Evolutionary conservation across 2,329 filamentous ascomycete species (phyloP).

Genomic region (Colletotrichum orbiculare): DNA sequence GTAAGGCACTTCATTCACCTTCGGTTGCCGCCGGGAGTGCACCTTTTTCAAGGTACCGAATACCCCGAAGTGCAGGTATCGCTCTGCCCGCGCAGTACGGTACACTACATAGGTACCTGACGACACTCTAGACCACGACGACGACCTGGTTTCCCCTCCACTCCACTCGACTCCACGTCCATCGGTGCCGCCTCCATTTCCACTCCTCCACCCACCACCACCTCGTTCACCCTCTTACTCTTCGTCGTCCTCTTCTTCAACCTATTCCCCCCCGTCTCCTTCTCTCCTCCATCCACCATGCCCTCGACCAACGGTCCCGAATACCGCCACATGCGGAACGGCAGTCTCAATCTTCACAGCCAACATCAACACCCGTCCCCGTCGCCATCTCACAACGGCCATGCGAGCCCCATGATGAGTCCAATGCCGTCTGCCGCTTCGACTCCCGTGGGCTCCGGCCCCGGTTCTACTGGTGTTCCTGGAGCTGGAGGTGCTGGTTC

Average conservation of each 20-base stretch:
- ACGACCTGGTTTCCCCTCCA: no score
- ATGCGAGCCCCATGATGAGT: conserved; percentile 46
- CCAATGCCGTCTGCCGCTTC: conserved; percentile 45
- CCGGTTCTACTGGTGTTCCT: conserved; percentile 3
- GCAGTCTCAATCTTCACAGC: conserved; percentile 65
- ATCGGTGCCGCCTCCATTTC: conserved; percentile 7
- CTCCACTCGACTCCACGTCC: neutral
- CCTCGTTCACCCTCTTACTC: conserved; percentile 8
- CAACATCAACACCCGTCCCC: conserved; percentile 40
- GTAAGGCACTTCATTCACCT: no score
- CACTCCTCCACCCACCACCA: conserved; percentile 16
- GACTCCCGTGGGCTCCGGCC: conserved; percentile 27
- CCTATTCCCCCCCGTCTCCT: conserved; percentile 12
- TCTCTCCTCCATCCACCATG: conserved; percentile 37
- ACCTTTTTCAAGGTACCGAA: no score
- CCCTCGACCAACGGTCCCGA: conserved; percentile 56
- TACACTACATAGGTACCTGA: no score
- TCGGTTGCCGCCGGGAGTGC: no score
- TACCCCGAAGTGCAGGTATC: no score
- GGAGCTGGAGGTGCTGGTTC: neutral
- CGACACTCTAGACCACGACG: no score
- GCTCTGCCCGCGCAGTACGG: no score
- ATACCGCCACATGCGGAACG: conserved; percentile 67
- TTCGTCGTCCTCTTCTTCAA: neutral
- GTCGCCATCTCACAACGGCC: conserved; percentile 41